These are phyloP conservation scores for Penicillium antarcticum DNA, from an alignment of 495 filamentous ascomycete species.

Conservation along the genomic window DNA sequence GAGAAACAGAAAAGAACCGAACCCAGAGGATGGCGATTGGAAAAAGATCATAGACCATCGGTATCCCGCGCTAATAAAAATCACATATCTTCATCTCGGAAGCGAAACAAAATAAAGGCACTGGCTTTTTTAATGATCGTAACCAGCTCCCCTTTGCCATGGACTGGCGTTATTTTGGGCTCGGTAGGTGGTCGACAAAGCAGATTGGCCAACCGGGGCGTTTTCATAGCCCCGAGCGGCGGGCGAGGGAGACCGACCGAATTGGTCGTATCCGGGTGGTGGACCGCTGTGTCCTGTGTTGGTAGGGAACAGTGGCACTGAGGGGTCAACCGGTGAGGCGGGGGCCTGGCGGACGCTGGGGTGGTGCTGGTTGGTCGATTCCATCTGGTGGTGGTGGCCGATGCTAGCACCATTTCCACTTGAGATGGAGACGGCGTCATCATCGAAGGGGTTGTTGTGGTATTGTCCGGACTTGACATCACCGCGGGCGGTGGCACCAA, in stretches of 20 bases:
- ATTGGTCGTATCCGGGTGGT: conserved; percentile 34
- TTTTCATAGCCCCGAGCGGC: conserved; percentile 29
- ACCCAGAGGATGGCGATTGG: conserved; percentile 18
- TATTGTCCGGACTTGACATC: conserved; percentile 68
- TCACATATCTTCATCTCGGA: conserved; percentile 45
- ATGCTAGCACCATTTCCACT: conserved; percentile 40
- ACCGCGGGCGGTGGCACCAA: conserved; percentile 88
- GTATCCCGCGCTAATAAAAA: conserved; percentile 35
- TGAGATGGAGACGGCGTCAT: conserved; percentile 70
- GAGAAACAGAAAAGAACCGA: conserved; percentile 8
- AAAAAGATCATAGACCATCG: conserved; percentile 29
- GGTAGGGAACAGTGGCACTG: conserved; percentile 59
- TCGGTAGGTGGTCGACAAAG: conserved; percentile 35
- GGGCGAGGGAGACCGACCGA: conserved; percentile 34
- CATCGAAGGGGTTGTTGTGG: conserved; percentile 69
- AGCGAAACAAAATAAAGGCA: conserved; percentile 18
- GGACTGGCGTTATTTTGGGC: conserved; percentile 58
- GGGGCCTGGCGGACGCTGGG: conserved; percentile 18
- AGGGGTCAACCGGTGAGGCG: conserved; percentile 60
- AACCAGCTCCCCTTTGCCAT: conserved; percentile 66
- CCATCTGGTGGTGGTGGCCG: conserved; percentile 25
- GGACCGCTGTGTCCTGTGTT: conserved; percentile 32
- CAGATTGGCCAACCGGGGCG: conserved; percentile 28
- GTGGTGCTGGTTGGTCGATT: conserved; percentile 14
- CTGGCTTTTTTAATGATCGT: conserved; percentile 49